Percentiles rank a stretch among this genome's conserved stretches.
Evolutionary conservation across 2,329 filamentous ascomycete genomes (phyloP).

Genomic region (Tolypocladium endophyticum): DNA sequence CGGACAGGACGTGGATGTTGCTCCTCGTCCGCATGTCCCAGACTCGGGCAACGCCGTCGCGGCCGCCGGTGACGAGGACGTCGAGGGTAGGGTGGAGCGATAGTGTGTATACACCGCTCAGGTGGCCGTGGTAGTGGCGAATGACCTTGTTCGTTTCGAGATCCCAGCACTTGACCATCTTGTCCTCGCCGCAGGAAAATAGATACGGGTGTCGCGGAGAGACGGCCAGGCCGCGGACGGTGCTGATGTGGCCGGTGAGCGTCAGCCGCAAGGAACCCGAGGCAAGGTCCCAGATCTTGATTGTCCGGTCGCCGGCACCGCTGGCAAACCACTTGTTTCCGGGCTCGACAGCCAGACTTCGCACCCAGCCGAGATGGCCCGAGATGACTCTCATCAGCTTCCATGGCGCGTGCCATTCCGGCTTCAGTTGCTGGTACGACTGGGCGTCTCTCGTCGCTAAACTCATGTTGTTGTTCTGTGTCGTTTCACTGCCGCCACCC

Average conservation of each 20-base stretch:
- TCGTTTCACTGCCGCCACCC: conserved; percentile 5
- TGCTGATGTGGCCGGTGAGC: conserved; percentile 88
- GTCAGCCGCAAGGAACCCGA: conserved; percentile 77
- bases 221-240: conserved; percentile 82
- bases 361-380: conserved; percentile 91
- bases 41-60: conserved; percentile 87
- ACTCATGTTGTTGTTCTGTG: conserved; percentile 17
- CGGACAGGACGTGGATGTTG: conserved; percentile 87
- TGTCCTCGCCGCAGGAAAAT: conserved; percentile 96
- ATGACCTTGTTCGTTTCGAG: conserved; percentile 99
- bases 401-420: conserved; percentile 97
- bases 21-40: conserved; percentile 98
- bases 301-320: conserved; percentile 88
- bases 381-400: conserved; percentile 97
- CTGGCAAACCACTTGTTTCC: conserved; percentile 97
- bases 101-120: conserved; percentile 91
- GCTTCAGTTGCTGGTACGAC: conserved; percentile 44
- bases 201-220: conserved; percentile 91
- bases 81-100: conserved; percentile 91
- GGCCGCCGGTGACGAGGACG: conserved; percentile 85
- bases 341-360: conserved; percentile 81
- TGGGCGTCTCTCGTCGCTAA: conserved; percentile 18
- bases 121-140: conserved; percentile 90
- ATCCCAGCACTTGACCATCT: conserved; percentile 99
- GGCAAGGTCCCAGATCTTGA: conserved; percentile 97